Conservation (phyloP, 2,329 filamentous ascomycete genomes). For the Fusarium sp. region DNA sequence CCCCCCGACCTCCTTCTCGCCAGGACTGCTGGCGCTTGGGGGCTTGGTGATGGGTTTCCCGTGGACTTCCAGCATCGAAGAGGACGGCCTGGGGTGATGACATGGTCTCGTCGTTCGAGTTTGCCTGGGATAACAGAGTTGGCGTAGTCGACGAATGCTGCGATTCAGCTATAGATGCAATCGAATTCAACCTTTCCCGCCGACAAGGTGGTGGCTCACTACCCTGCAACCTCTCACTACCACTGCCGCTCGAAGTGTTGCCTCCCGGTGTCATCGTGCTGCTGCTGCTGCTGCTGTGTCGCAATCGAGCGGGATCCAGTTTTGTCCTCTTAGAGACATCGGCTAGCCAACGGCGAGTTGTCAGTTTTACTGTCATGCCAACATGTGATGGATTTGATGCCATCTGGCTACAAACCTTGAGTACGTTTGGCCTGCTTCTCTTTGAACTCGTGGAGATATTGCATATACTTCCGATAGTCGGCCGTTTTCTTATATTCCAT, state of each 20-base stretch:
- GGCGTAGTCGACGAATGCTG: constrained; percentile 55
- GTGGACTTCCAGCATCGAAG: constrained; percentile 49
- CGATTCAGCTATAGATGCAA: constrained; percentile 58
- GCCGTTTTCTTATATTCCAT: constrained; percentile 81
- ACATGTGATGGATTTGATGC: not conserved
- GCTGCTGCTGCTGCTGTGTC: constrained; percentile 54
- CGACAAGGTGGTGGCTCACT: constrained; percentile 60
- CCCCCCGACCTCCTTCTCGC: constrained; percentile 38
- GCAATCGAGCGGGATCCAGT: constrained; percentile 52
- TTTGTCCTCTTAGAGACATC: constrained; percentile 62
- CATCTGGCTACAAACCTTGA: constrained; percentile 58
- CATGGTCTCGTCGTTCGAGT: constrained; percentile 55
- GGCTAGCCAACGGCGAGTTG: constrained; percentile 21
- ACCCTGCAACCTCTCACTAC: constrained; percentile 59
- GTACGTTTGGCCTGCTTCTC: constrained; percentile 71
- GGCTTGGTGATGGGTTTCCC: constrained; percentile 42
- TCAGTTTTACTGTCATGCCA: constrained; percentile 5
- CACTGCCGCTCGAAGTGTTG: constrained; percentile 54
- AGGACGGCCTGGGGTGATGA: constrained; percentile 55
- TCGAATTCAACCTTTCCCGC: constrained; percentile 60
- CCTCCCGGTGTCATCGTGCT: constrained; percentile 49
- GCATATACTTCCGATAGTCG: constrained; percentile 73
- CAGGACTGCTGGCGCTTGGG: constrained; percentile 44
- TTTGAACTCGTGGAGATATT: constrained; percentile 82
- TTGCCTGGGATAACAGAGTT: constrained; percentile 49